Evolutionary conservation across 306 rosid species (phyloP).

Genomic region (Cotoneaster glaucophyllus): DNA sequence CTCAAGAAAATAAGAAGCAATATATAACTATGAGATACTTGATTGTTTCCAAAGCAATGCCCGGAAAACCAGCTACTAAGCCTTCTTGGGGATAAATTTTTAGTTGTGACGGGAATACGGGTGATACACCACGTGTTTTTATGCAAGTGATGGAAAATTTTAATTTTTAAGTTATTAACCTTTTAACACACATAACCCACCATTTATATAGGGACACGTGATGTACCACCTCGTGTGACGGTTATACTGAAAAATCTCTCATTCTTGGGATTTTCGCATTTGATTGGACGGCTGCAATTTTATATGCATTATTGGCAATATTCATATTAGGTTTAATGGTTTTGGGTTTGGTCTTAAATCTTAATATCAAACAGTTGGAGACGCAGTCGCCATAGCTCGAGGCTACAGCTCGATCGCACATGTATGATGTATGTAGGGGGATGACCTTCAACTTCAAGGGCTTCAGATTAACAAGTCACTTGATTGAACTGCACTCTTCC

Average conservation of each 20-base stretch:
- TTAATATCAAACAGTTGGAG: constrained; percentile 34
- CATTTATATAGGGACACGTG: too few relatives aligned
- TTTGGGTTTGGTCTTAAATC: constrained; percentile 21
- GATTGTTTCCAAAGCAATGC: constrained; percentile 66
- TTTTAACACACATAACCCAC: too few relatives aligned
- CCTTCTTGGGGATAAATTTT: constrained; percentile 79
- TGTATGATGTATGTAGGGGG: constrained; percentile 19
- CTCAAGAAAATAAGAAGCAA: constrained; percentile 44
- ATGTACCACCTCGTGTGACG: too few relatives aligned
- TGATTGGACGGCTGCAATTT: constrained; percentile 55
- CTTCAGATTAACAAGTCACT: constrained; percentile 9
- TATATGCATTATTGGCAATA: constrained; percentile 24
- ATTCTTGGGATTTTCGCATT: constrained; percentile 63
- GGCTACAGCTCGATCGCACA: constrained; percentile 52
- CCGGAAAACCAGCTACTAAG: constrained; percentile 50
- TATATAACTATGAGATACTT: constrained; percentile 34
- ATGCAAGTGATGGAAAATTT: too few relatives aligned
- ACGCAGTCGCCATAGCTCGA: constrained; percentile 53
- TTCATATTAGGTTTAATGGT: constrained; percentile 24
- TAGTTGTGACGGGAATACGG: too few relatives aligned
- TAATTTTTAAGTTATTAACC: too few relatives aligned
- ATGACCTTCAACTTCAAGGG: constrained; percentile 23
- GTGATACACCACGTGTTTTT: too few relatives aligned
- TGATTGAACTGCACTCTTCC: constrained; percentile 48
- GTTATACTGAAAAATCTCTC: too few relatives aligned